Evolutionary conservation across 768 basidiomycete genomes (phyloP).

Genomic region (Serendipita sp.): DNA sequence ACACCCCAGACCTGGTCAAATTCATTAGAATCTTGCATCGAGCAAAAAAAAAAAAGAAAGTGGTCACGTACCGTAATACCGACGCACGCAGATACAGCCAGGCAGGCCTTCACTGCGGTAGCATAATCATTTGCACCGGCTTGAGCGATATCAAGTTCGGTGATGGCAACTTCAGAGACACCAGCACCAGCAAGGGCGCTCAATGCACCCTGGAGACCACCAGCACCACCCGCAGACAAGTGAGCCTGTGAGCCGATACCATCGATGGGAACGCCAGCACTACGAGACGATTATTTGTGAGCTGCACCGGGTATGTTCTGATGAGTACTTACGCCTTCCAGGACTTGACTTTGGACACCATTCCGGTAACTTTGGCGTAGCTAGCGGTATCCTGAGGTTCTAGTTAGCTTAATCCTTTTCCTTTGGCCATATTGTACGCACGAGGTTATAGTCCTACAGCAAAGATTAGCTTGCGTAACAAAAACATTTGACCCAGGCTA

Average conservation of each 20-base stretch:
- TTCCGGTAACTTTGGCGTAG: constrained; percentile 1
- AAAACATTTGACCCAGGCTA: constrained; percentile 11
- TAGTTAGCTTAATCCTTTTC: neutral
- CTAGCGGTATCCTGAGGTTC: neutral
- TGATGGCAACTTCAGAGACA: constrained; percentile 29
- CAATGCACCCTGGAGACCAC: constrained; percentile 29
- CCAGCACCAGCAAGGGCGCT: constrained; percentile 27
- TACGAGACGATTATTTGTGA: neutral
- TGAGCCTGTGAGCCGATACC: constrained; percentile 26
- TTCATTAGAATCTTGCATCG: neutral
- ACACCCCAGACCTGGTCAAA: neutral
- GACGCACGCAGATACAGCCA: constrained; percentile 26
- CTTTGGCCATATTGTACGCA: neutral
- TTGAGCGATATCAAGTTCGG: constrained; percentile 27
- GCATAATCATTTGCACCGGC: constrained; percentile 25
- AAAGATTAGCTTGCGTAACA: neutral
- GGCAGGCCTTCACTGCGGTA: constrained; percentile 30
- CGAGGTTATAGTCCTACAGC: constrained; percentile 1
- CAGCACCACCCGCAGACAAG: constrained; percentile 21
- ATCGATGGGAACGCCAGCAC: constrained; percentile 35
- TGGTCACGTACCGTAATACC: constrained; percentile 26
- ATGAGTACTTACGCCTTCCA: neutral
- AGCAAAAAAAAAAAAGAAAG: neutral
- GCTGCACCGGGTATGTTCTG: neutral
- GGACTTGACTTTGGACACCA: neutral